phyloP scores from a whole-genome alignment of 1,284 basidiomycete species.

The Apiotrichum montevideense region DNA sequence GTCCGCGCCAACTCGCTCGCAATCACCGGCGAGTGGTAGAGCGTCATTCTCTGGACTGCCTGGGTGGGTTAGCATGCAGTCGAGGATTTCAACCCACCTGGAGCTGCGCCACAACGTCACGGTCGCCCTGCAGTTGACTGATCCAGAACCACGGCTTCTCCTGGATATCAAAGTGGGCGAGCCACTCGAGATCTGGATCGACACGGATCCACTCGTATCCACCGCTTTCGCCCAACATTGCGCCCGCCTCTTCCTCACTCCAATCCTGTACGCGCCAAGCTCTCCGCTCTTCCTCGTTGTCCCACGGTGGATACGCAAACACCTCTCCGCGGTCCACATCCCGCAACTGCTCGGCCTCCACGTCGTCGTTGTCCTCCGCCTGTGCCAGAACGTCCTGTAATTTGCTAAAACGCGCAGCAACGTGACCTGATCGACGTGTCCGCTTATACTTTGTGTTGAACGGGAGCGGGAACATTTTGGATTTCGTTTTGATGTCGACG shows the following conservation, averaged over 20 bases:
- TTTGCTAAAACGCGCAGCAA: conserved; percentile 71
- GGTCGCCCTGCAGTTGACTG: conserved; percentile 87
- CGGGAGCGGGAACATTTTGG: conserved; percentile 91
- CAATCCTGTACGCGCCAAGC: conserved; percentile 96
- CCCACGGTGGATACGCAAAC: conserved; percentile 94
- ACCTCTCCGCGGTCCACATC: conserved; percentile 73
- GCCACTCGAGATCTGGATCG: conserved; percentile 99
- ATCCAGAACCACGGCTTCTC: conserved; percentile 99
- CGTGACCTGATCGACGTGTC: conserved; percentile 62
- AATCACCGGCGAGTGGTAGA: conserved; percentile 78
- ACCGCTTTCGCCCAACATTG: conserved; percentile 71
- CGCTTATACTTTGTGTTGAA: conserved; percentile 99
- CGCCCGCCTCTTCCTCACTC: conserved; percentile 92
- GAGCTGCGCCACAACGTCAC: conserved; percentile 95
- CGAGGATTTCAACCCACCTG: conserved; percentile 58
- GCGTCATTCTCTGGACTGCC: conserved; percentile 77
- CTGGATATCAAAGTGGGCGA: conserved; percentile 82
- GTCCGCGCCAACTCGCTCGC: conserved; percentile 88
- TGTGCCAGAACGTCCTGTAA: conserved; percentile 88
- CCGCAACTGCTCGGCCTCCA: conserved; percentile 70
- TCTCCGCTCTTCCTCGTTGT: conserved; percentile 78
- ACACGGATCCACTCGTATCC: conserved; percentile 97
- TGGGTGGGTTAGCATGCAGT: conserved; percentile 35
- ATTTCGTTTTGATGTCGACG: conserved; percentile 76
- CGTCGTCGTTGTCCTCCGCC: conserved; percentile 80